Evolutionary conservation across 192 early-diverging fungal species (phyloP).

Genomic region (Lobosporangium transversale): DNA sequence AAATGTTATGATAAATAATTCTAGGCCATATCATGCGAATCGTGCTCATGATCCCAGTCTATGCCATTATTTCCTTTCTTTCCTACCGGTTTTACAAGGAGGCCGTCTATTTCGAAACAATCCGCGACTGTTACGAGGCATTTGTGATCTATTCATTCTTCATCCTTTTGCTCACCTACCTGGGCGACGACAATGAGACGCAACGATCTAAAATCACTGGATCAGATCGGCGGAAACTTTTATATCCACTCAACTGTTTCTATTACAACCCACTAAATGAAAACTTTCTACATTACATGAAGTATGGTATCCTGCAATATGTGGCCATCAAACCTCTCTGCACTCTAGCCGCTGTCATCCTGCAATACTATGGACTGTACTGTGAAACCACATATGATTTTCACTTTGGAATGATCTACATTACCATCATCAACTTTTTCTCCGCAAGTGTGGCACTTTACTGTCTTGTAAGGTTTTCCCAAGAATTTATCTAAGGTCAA

Average conservation of each 20-base stretch:
- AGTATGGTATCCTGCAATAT: conserved; percentile 77
- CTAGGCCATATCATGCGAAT: conserved; percentile 81
- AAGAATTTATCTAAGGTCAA: too few species aligned
- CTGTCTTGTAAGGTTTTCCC: conserved; percentile 65
- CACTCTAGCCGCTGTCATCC: conserved; percentile 69
- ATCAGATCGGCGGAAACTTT: conserved; percentile 59
- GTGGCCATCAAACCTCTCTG: conserved; percentile 66
- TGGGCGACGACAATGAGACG: conserved; percentile 59
- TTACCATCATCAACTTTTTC: conserved; percentile 70
- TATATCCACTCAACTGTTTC: conserved; percentile 71
- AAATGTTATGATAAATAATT: background rate
- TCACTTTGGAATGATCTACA: conserved; percentile 74
- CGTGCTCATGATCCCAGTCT: conserved; percentile 76
- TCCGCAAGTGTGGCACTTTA: conserved; percentile 73
- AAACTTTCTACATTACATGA: conserved; percentile 66
- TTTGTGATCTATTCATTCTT: conserved; percentile 80
- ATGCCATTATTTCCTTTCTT: conserved; percentile 73
- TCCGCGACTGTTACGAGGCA: conserved; percentile 82
- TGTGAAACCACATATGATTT: conserved; percentile 70
- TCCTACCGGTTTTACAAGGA: conserved; percentile 77
- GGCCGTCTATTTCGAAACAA: conserved; percentile 70
- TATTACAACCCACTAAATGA: conserved; percentile 67
- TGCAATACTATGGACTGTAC: conserved; percentile 67
- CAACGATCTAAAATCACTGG: conserved; percentile 63
- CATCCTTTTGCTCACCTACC: conserved; percentile 73